Evolutionary conservation across 805 yeast species (phyloP).

Genomic region (Sugiyamaella smithiae): DNA sequence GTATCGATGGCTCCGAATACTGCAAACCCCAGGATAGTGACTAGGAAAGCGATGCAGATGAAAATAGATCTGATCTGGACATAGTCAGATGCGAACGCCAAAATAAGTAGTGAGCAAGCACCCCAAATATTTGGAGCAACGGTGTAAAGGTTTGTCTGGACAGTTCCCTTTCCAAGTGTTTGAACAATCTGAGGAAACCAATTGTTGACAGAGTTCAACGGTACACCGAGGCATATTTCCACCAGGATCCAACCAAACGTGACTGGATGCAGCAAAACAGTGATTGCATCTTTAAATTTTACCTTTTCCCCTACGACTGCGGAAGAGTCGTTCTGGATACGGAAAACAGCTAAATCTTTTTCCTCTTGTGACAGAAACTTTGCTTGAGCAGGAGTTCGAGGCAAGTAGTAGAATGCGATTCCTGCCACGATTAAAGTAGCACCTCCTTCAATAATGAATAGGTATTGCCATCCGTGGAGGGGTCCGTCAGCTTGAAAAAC

Average conservation of each 20-base stretch:
- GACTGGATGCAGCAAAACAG: slow-evolving; percentile 46
- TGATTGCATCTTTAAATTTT: slow-evolving; percentile 41
- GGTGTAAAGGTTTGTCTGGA: slow-evolving; percentile 64
- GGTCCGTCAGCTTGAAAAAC: slow-evolving; percentile 40
- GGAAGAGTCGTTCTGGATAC: slow-evolving; percentile 46
- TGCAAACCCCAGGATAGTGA: slow-evolving; percentile 45
- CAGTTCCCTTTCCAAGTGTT: slow-evolving; percentile 60
- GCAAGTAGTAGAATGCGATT: slow-evolving; percentile 38
- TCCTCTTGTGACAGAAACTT: slow-evolving; percentile 43
- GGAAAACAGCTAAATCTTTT: slow-evolving; percentile 46
- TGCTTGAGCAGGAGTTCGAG: slow-evolving; percentile 39
- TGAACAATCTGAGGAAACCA: slow-evolving; percentile 57
- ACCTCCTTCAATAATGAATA: slow-evolving; percentile 47
- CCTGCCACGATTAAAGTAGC: slow-evolving; percentile 39
- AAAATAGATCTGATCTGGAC: slow-evolving; percentile 39
- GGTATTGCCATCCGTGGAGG: slow-evolving; percentile 48
- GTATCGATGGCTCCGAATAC: slow-evolving; percentile 48
- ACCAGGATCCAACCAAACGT: slow-evolving; percentile 44
- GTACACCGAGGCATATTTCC: slow-evolving; percentile 48
- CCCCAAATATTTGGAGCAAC: slow-evolving; percentile 52
- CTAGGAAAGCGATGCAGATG: slow-evolving; percentile 38
- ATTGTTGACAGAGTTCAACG: slow-evolving; percentile 46
- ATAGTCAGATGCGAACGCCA: slow-evolving; percentile 44
- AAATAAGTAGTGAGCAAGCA: slow-evolving; percentile 40
- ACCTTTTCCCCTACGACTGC: slow-evolving; percentile 39